phyloP scores from a whole-genome alignment of 495 filamentous ascomycete species.

The Aspergillus sclerotioniger region DNA sequence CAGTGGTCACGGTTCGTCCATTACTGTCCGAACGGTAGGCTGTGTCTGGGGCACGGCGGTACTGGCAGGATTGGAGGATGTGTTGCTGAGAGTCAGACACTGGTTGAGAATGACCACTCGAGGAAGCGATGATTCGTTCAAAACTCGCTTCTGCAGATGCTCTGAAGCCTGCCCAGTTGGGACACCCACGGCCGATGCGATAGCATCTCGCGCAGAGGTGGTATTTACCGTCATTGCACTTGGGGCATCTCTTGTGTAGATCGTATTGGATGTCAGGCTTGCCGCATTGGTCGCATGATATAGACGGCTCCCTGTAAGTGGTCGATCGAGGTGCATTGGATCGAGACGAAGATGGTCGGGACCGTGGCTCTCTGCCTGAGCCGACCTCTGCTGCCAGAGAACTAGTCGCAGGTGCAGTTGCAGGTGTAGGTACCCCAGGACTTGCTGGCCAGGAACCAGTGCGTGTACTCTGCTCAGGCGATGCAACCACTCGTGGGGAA shows the following conservation, averaged over 20 bases:
- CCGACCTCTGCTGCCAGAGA: conserved; percentile 24
- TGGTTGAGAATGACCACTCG: conserved; percentile 39
- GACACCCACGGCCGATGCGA: conserved; percentile 68
- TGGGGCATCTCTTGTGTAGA: conserved; percentile 72
- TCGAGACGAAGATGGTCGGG: conserved; percentile 36
- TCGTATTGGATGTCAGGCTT: conserved; percentile 72
- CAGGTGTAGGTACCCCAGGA: conserved; percentile 18
- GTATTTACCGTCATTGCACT: conserved; percentile 66
- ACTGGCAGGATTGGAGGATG: conserved; percentile 64
- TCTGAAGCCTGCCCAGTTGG: conserved; percentile 76
- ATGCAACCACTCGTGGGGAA: conserved; percentile 14
- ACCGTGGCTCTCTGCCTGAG: conserved; percentile 26
- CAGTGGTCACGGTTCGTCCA: conserved; percentile 49
- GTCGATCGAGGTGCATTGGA: conserved; percentile 24
- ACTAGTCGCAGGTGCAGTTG: conserved; percentile 20
- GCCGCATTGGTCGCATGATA: conserved; percentile 68
- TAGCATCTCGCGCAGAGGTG: conserved; percentile 80
- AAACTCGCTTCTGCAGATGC: conserved; percentile 60
- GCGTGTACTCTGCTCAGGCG: conserved; percentile 14
- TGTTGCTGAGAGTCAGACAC: conserved; percentile 60
- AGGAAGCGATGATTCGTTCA: conserved; percentile 38
- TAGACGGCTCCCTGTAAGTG: conserved; percentile 63
- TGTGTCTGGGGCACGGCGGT: conserved; percentile 51
- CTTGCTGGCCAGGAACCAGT: conserved; percentile 11
- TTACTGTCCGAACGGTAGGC: conserved; percentile 26